Base-by-base conservation (phyloP, 2,329 filamentous ascomycete species). In the Botryotinia globosa region DNA sequence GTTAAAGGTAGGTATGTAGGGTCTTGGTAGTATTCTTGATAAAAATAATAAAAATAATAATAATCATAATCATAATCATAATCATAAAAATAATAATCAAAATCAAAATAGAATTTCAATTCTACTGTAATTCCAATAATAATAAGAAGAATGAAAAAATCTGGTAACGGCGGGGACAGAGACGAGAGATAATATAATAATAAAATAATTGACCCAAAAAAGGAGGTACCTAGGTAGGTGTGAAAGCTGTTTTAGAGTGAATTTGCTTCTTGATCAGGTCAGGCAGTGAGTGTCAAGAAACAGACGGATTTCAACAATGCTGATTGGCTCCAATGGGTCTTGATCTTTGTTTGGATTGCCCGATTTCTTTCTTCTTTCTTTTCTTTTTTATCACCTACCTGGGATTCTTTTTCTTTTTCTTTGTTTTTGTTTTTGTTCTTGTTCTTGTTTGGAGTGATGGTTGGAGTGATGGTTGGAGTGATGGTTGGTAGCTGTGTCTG, bases 201-300 rank as follows among this genome's bases (percentile, higher is more conserved):
- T 37, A 18, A 63, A 54, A 54, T 54, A 7, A 54, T 54, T 54
- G 48, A 6, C 12, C 25, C 14, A 54, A n/a, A 54, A 54, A 54
- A 54, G 48, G 48, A 54, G 48, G 48, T 54, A n/a, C 48, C 48
- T 54, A 54, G n/a, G 59, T 58, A 63, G 32, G 68, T 70, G 32
- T 34, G 48, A 68, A 25, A 16, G 10, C 16, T 42, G 29, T 56
- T 48, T 20, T 22, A 20, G 58, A 45, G 32, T 29, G 65, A 56
- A 34, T 54, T 34, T 63, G 39, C 54, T 64, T 63, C 58, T 62
- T 63, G n/a, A 25, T 29, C n/a, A 56, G 51, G n/a, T 51, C 45
- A 64, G 44, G 58, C 34, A 71, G 68, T 25, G 69, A 59, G 56
- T 71, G 64, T n/a, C n/a, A n/a, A n/a, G n/a, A n/a, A n/a, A n/a